A percentile compares a stretch with the other conserved stretches of the same genome.
Evolutionary conservation across 306 rosid species (phyloP).

Genomic region (Crotalaria pallida): DNA sequence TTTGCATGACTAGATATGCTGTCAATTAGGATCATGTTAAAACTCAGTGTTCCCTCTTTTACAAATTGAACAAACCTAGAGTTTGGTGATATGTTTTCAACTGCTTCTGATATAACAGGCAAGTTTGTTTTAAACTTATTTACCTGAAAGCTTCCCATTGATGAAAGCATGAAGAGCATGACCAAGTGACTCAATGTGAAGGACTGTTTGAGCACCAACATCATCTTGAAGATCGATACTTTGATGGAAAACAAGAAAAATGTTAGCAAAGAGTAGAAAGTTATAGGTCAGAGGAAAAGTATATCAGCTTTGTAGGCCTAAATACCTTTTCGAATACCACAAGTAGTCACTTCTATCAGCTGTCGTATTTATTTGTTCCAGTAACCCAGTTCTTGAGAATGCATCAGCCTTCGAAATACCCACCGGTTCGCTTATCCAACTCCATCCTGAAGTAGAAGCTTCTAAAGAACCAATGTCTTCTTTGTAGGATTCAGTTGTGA

Average conservation of each 20-base stretch:
- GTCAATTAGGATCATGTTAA: background rate
- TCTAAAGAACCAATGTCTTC: slow-evolving; percentile 44
- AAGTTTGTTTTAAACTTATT: background rate
- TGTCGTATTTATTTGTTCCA: slow-evolving; percentile 92
- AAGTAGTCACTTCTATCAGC: slow-evolving; percentile 94
- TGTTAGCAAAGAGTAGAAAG: slow-evolving; percentile 15
- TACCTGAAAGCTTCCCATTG: slow-evolving; percentile 83
- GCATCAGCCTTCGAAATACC: slow-evolving; percentile 74
- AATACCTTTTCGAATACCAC: slow-evolving; percentile 92
- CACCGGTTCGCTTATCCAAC: slow-evolving; percentile 84
- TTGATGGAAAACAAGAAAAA: slow-evolving; percentile 2
- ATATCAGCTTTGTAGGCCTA: slow-evolving; percentile 12
- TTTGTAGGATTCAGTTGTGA: slow-evolving; percentile 46
- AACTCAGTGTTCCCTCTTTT: background rate
- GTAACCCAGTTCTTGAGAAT: slow-evolving; percentile 54
- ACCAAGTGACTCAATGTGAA: slow-evolving; percentile 89
- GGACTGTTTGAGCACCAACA: slow-evolving; percentile 54
- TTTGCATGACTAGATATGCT: background rate
- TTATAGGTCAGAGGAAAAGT: slow-evolving; percentile 12
- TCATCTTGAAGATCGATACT: slow-evolving; percentile 54
- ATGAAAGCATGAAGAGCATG: slow-evolving; percentile 78
- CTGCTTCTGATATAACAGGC: background rate
- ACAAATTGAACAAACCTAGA: background rate
- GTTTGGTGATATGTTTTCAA: background rate
- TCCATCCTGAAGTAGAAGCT: slow-evolving; percentile 64